Evolutionary conservation across 169 alveolate species (phyloP).

Genomic region (Eimeria acervulina): DNA sequence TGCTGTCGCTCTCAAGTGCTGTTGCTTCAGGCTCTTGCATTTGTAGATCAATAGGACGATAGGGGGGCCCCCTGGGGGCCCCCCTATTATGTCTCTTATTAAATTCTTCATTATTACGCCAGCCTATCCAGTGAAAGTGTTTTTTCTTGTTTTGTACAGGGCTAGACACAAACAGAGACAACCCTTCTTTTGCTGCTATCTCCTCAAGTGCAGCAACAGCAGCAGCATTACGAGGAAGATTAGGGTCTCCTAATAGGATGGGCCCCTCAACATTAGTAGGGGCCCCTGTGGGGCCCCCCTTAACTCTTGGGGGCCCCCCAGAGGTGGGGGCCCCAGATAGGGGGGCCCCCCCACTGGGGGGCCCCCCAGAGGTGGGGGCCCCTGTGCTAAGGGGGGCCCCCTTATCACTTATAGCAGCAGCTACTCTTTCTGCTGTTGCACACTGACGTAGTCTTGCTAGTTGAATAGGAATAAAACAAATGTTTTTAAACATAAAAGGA

Average conservation of each 20-base stretch:
- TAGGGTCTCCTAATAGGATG: background rate
- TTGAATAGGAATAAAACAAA: conserved; percentile 86
- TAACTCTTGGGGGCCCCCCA: no score
- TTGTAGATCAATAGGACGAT: no score
- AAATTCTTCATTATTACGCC: no score
- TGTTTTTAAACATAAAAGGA: conserved; percentile 86
- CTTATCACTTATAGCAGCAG: background rate
- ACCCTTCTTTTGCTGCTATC: background rate
- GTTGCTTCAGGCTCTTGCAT: no score
- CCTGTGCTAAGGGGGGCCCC: background rate
- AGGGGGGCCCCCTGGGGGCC: background rate
- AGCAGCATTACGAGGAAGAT: no score
- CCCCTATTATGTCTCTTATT: background rate
- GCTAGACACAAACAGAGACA: background rate
- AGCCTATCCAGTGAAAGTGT: no score
- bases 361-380: conserved; percentile 17
- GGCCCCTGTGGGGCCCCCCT: conserved; percentile 2
- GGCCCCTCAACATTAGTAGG: background rate
- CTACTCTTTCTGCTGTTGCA: conserved; percentile 81
- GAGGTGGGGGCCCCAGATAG: background rate
- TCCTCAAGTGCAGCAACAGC: background rate
- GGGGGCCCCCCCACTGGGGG: background rate
- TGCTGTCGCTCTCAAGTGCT: no score
- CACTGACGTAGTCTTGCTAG: conserved; percentile 85
- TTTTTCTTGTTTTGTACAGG: no score